Base-by-base conservation (phyloP, 208 protist genomes). In the Wallacemonas sp. region DNA sequence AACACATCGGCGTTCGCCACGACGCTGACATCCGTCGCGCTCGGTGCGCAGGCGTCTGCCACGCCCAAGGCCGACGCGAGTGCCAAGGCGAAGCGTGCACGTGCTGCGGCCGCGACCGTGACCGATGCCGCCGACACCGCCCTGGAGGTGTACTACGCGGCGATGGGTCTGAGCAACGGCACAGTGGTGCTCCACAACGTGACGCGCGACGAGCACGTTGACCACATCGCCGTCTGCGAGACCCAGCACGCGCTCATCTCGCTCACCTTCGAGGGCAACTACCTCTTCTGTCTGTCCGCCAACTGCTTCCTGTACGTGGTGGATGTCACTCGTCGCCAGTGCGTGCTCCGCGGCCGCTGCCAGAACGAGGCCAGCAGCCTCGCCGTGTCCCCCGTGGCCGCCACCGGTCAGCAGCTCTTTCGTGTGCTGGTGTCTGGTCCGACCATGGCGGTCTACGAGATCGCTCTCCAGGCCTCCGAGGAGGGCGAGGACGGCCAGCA, bases 161-260 rank as follows among this genome's bases (percentile, higher is more conserved):
- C 82, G 3, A 79, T 84, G 26, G 89, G 86, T 16, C 68, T 95
- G 22, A 91, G 84, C 74, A 82, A 93, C 73, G 89, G 89, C 39
- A 87, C 81, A 11, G 65, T 95, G 12, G 61, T 95, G 2, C 54
- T 95, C 48, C 89, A 95, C 57, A 77, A 91, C 46, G 76, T 95
- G 20, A 48, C 39, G 12, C 70, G 74, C 10, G 79, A 95, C 52
- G 78, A 61, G 36, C 50, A 71, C 12, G 38, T 84, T 16, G 76
- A 54, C 22, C 81, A 90, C 69, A 48, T 87, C 50, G 74, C 77
- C 20, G 83, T 91, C 3, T 83, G 72, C 1, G 79, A 85, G 42
- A 90, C 81, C 18, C 86, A 90, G 67, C 83, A 88, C 28, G 68
- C 81, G 0, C 73, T 95, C 44, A 74, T 73, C 11, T 39, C 81